Percentiles rank a stretch among this genome's conserved stretches.
These are phyloP conservation scores for Alternaria panax DNA, from an alignment of 2,329 filamentous ascomycete species.

Conservation along the genomic window DNA sequence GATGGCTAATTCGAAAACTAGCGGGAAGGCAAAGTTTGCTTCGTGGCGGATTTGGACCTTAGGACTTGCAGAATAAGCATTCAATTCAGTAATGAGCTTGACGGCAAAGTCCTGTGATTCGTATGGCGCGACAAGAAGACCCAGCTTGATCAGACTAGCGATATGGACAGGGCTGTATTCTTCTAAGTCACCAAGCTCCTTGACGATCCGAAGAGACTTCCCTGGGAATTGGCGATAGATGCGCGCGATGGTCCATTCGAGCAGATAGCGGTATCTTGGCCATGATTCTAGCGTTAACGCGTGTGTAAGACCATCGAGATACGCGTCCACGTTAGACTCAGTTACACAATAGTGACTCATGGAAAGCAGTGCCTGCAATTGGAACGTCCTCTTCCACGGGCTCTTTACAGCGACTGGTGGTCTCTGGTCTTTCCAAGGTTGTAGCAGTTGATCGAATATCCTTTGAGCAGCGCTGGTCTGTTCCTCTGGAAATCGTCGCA, in stretches of 20 bases:
- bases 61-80: conserved; percentile 55
- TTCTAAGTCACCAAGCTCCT: conserved; percentile 49
- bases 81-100: conserved; percentile 52
- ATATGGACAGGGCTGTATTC: conserved; percentile 58
- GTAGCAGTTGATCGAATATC: conserved; percentile 47
- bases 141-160: conserved; percentile 58
- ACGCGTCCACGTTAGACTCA: conserved; percentile 35
- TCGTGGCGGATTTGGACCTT: conserved; percentile 63
- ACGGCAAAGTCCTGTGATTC: conserved; percentile 50
- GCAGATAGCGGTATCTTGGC: conserved; percentile 56
- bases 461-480: conserved; percentile 32
- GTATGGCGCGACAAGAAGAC: conserved; percentile 52
- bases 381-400: conserved; percentile 59
- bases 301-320: conserved; percentile 50
- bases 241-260: conserved; percentile 58
- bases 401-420: conserved; percentile 54
- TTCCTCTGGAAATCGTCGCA: conserved; percentile 48
- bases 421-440: conserved; percentile 55
- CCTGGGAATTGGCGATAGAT: conserved; percentile 49
- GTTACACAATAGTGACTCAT: conserved; percentile 50
- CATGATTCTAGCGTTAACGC: conserved; percentile 56
- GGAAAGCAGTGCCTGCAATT: conserved; percentile 57
- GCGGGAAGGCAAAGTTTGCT: conserved; percentile 58
- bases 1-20: conserved; percentile 52
- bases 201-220: conserved; percentile 45